Evolutionary conservation across 2,329 filamentous ascomycete genomes (phyloP).

Genomic region (Fusarium concolor): DNA sequence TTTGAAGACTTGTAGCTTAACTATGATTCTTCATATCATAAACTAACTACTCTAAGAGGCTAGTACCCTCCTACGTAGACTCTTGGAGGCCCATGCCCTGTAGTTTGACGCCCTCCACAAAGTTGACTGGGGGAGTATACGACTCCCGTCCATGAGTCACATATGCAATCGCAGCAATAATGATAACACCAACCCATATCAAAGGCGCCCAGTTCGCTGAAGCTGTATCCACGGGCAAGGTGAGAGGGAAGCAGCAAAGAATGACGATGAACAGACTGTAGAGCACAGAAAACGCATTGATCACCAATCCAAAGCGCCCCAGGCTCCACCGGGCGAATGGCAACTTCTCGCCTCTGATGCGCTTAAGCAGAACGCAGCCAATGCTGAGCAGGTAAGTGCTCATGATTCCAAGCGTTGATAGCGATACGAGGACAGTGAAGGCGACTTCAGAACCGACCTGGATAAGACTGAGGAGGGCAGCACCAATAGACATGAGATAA

Average conservation of each 20-base stretch:
- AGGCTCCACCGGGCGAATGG: slow-evolving; percentile 26
- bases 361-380: slow-evolving; percentile 27
- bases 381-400: slow-evolving; percentile 28
- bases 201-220: slow-evolving; percentile 29
- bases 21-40: no score
- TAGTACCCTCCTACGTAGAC: neutral
- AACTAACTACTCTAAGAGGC: neutral
- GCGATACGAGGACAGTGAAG: slow-evolving; percentile 17
- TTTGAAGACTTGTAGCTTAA: no score
- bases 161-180: slow-evolving; percentile 18
- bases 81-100: slow-evolving; percentile 17
- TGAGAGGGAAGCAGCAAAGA: slow-evolving; percentile 27
- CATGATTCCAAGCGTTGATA: slow-evolving; percentile 30
- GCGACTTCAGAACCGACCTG: slow-evolving; percentile 27
- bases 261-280: slow-evolving; percentile 32
- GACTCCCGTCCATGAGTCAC: slow-evolving; percentile 2
- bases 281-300: slow-evolving; percentile 25
- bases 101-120: slow-evolving; percentile 22
- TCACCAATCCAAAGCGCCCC: slow-evolving; percentile 8
- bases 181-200: slow-evolving; percentile 26
- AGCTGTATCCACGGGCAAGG: slow-evolving; percentile 11
- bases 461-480: slow-evolving; percentile 20
- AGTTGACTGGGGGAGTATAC: slow-evolving; percentile 26
- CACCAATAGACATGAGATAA: slow-evolving; percentile 29
- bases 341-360: slow-evolving; percentile 18